Percentiles rank a stretch among this genome's conserved stretches.
These are phyloP conservation scores for Monosporascus sp. DNA, from an alignment of 2,329 filamentous ascomycete species.

Conservation along the genomic window DNA sequence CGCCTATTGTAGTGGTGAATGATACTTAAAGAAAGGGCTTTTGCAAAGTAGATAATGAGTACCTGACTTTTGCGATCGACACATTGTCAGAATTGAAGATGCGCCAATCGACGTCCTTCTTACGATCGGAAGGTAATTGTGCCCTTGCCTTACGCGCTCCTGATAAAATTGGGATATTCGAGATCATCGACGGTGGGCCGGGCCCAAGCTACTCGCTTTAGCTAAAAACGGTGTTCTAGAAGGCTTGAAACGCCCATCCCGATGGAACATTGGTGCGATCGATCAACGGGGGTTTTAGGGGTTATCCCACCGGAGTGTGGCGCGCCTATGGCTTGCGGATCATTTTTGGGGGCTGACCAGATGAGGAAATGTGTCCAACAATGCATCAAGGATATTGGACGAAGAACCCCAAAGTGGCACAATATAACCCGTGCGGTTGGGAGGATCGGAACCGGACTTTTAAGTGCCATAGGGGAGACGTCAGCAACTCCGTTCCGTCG, in stretches of 20 bases:
- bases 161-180: not conserved
- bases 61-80: too few species aligned
- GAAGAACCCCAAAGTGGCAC: not conserved
- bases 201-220: not conserved
- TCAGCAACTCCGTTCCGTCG: too few species aligned
- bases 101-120: not conserved
- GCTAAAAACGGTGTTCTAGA: not conserved
- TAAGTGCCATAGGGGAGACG: not conserved
- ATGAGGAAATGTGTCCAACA: not conserved
- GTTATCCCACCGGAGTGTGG: too few species aligned
- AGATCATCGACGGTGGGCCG: not conserved
- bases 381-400: not conserved
- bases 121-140: not conserved
- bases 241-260: not conserved
- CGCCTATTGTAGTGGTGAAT: not conserved
- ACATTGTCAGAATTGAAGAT: not conserved
- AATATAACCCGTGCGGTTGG: not conserved
- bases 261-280: not conserved
- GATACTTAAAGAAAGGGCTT: not conserved
- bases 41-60: too few species aligned
- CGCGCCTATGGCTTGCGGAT: too few species aligned
- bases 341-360: too few species aligned
- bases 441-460: not conserved
- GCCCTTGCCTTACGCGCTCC: not conserved
- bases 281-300: not conserved